Evolutionary conservation across 73 alveolate genomes (phyloP), one percentile per base, ranked within the genome.

Genomic region (Effrenium voratum): DNA sequence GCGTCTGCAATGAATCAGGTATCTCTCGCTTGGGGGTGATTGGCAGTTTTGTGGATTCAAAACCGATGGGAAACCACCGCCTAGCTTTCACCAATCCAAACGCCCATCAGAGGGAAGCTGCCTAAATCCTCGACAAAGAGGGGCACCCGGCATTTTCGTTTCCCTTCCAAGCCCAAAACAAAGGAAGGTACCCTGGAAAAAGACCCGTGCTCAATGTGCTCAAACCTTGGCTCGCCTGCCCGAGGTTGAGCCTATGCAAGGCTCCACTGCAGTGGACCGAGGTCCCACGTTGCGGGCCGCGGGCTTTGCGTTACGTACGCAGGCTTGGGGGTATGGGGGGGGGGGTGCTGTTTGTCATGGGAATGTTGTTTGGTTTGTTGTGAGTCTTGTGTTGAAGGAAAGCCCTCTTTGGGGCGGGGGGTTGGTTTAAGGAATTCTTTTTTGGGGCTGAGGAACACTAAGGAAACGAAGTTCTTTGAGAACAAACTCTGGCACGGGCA

Each of bases 261-360:
- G 98, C 91, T 92, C 98, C 52, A 55, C 60, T 1, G 98, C 91
- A 45, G 98, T 73, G 98, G 98, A 22, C 72, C 98, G 5, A 91
- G 73, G 70, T 34, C 73, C 81, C 98, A 92, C 50, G 46, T 92
- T 6, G 91, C 98, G n/a, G 98, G 98, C 2, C n/a, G 98, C 98
- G 12, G 98, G 98, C 98, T 92, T 92, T 52, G 98, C 91, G 40
- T 92, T 73, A 10, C 92, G 72, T 46, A 92, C 98, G 77, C 98
- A 92, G 66, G 98, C 79, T 36, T 16, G 82, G 34, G 47, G 8
- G 15, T 2, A 3, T n/a, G 4, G 60, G 59, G 5, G 55, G 77
- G 57, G 60, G 40, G 36, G 52, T 24, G 6, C 4, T 41, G 55
- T 52, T 5, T 5, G 36, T 5, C 8, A 26, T 63, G 5, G 12